Percentiles rank a stretch among this genome's conserved stretches.
Evolutionary conservation across 1,139 yeast species (phyloP).

Genomic region (Lodderomyces orthopsilosis): DNA sequence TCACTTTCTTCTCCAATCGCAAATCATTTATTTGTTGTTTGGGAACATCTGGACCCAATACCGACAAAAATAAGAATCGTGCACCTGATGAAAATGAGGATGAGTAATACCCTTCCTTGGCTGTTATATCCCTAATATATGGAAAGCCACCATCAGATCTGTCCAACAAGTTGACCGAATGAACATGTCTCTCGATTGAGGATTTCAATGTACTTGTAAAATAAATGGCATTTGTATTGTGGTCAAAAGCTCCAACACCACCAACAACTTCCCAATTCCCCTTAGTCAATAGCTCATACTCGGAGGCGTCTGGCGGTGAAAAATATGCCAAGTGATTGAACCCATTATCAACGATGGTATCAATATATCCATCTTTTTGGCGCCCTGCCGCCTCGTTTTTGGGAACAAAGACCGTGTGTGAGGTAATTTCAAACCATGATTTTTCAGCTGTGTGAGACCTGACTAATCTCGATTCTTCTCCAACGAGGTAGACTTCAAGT

Average conservation of each 20-base stretch:
- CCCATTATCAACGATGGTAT: slow-evolving; percentile 51
- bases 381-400: slow-evolving; percentile 46
- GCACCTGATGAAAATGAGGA: slow-evolving; percentile 71
- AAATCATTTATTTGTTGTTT: slow-evolving; percentile 63
- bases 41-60: slow-evolving; percentile 68
- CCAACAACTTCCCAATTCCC: slow-evolving; percentile 57
- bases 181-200: slow-evolving; percentile 53
- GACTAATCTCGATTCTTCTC: slow-evolving; percentile 26
- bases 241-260: slow-evolving; percentile 49
- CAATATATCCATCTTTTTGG: slow-evolving; percentile 51
- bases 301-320: slow-evolving; percentile 47
- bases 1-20: slow-evolving; percentile 28
- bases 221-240: slow-evolving; percentile 40
- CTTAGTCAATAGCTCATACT: slow-evolving; percentile 40
- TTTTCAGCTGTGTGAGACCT: slow-evolving; percentile 39
- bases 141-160: slow-evolving; percentile 22
- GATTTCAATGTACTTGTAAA: slow-evolving; percentile 50
- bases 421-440: slow-evolving; percentile 78
- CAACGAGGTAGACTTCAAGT: slow-evolving; percentile 38
- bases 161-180: slow-evolving; percentile 42
- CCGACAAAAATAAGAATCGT: slow-evolving; percentile 56
- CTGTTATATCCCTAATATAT: slow-evolving; percentile 49
- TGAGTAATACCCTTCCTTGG: slow-evolving; percentile 61
- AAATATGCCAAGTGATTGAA: slow-evolving; percentile 57
- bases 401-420: slow-evolving; percentile 69